Percentiles rank a stretch among this genome's conserved stretches.
Conservation (phyloP, 306 rosid genomes). For the Pterocarpus macrocarpus region DNA sequence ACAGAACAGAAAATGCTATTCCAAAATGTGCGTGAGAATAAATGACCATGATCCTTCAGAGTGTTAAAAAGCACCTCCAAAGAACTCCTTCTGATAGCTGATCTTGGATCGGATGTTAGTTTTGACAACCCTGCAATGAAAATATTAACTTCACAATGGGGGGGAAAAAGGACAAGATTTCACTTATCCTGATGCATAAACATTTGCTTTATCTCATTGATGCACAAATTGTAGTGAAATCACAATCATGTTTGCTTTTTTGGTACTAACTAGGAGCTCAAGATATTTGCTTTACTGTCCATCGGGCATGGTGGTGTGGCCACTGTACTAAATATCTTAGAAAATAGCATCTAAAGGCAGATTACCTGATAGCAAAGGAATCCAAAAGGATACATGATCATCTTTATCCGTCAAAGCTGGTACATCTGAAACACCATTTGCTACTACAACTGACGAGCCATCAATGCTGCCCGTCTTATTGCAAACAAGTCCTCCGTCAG, state of each 20-base stretch:
- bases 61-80: conserved; percentile 97
- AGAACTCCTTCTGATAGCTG: conserved; percentile 96
- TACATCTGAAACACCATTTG: conserved; percentile 56
- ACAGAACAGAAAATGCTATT: conserved; percentile 73
- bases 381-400: conserved; percentile 87
- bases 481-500: conserved; percentile 95
- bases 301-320: conserved; percentile 36
- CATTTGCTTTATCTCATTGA: conserved; percentile 22
- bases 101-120: conserved; percentile 90
- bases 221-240: conserved; percentile 37
- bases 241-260: conserved; percentile 26
- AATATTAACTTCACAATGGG: conserved; percentile 37
- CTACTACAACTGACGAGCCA: conserved; percentile 53
- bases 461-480: conserved; percentile 65
- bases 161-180: conserved; percentile 27
- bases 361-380: conserved; percentile 92
- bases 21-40: conserved; percentile 85
- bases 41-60: conserved; percentile 95
- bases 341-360: conserved; percentile 42
- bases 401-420: conserved; percentile 69
- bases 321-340: conserved; percentile 19
- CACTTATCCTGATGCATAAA: conserved; percentile 19
- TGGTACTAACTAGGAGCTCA: conserved; percentile 32
- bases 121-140: conserved; percentile 84
- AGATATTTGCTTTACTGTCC: conserved; percentile 17